phyloP scores from a whole-genome alignment of 148 eudicot genomes.

The Drosera capensis region DNA sequence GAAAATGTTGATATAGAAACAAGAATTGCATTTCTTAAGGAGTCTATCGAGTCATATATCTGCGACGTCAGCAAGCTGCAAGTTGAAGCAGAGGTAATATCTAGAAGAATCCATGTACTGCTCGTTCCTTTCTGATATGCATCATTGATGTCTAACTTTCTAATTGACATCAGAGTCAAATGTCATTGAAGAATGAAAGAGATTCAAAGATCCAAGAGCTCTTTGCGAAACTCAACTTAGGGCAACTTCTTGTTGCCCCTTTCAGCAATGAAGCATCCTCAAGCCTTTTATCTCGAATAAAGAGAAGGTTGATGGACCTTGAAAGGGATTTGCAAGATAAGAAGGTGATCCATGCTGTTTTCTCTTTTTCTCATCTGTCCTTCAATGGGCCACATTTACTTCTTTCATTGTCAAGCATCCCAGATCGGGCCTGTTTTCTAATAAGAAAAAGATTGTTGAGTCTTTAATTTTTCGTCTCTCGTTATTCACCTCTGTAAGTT shows the following conservation, averaged over 20 bases:
- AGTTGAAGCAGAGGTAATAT: constrained; percentile 52
- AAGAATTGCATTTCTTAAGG: constrained; percentile 14
- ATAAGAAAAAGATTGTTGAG: no score
- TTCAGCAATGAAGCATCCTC: constrained; percentile 50
- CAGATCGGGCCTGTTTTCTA: no score
- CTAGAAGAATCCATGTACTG: constrained; percentile 4
- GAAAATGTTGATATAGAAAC: constrained; percentile 40
- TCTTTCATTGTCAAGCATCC: no score
- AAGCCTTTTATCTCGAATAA: constrained; percentile 33
- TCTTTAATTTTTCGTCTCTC: no score
- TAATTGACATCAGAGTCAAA: constrained; percentile 35
- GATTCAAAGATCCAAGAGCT: constrained; percentile 47
- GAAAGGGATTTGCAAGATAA: constrained; percentile 53
- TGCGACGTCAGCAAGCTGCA: constrained; percentile 62
- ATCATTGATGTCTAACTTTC: constrained; percentile 5
- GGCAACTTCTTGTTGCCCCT: constrained; percentile 39
- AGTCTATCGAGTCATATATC: constrained; percentile 16
- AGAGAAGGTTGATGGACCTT: constrained; percentile 39
- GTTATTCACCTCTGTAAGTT: no score
- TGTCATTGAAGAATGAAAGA: constrained; percentile 51
- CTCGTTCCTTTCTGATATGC: constrained; percentile 2
- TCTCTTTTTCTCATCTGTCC: neutral
- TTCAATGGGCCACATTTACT: neutral
- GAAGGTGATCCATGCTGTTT: constrained; percentile 34
- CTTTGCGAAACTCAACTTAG: constrained; percentile 51